Evolutionary conservation across 257 asterid genomes (phyloP).

Genomic region (Paulownia fortunei): DNA sequence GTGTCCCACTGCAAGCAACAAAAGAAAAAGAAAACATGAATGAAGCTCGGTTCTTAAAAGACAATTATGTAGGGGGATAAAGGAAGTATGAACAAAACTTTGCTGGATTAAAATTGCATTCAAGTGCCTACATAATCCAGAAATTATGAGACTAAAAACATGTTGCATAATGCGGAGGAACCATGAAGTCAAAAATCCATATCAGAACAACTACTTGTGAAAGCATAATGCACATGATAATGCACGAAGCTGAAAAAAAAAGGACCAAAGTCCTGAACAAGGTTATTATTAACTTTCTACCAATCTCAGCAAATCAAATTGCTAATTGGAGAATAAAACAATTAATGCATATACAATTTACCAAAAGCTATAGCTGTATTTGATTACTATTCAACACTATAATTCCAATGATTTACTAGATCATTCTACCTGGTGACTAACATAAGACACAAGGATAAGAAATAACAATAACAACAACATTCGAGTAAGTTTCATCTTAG

Average conservation of each 20-base stretch:
- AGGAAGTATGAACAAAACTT: background rate
- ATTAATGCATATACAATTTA: background rate
- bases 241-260: background rate
- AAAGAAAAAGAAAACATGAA: background rate
- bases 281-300: background rate
- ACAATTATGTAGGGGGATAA: background rate
- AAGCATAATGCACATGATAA: background rate
- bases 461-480: background rate
- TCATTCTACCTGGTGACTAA: background rate
- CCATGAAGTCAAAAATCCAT: background rate
- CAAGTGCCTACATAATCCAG: background rate
- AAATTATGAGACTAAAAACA: background rate
- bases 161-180: background rate
- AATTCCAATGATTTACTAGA: background rate
- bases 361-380: background rate
- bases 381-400: too few relatives aligned
- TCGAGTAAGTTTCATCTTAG: background rate
- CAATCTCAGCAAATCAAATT: background rate
- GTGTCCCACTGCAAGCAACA: constrained; percentile 83
- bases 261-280: background rate
- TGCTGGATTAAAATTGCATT: background rate
- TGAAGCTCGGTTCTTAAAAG: constrained; percentile 1
- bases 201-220: background rate
- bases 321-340: background rate
- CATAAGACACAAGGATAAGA: too few relatives aligned